phyloP scores from a whole-genome alignment of 2,329 filamentous ascomycete genomes.

The Trichoderma pleuroti region DNA sequence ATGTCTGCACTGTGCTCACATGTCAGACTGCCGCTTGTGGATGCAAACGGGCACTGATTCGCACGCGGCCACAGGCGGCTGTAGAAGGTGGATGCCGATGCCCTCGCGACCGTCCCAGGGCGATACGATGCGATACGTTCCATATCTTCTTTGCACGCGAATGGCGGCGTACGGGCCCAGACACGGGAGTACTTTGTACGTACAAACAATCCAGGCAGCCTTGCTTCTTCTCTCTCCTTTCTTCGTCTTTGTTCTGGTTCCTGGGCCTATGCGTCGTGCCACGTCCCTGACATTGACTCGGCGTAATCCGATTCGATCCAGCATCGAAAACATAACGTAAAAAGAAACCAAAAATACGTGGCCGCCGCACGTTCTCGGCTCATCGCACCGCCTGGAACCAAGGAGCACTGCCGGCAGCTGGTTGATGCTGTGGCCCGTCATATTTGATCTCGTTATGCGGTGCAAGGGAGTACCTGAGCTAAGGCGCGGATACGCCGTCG shows the following conservation, averaged over 20 bases:
- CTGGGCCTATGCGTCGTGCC: background rate
- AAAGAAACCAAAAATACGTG: conserved; percentile 11
- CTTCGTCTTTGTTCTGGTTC: background rate
- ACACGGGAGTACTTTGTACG: background rate
- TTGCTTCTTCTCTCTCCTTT: background rate
- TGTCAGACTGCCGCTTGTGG: conserved; percentile 16
- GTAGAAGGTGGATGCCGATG: background rate
- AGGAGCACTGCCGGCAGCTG: conserved; percentile 8
- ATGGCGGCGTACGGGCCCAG: background rate
- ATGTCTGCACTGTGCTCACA: conserved; percentile 13
- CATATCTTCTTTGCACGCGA: background rate
- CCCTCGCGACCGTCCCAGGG: background rate
- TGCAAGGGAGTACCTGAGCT: background rate
- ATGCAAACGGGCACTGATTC: background rate
- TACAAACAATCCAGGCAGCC: conserved; percentile 3
- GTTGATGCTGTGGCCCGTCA: background rate
- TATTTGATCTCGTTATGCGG: background rate
- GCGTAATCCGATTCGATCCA: conserved; percentile 17
- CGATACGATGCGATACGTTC: background rate
- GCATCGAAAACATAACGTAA: conserved; percentile 4
- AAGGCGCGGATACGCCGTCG: background rate
- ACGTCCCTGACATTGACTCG: conserved; percentile 7
- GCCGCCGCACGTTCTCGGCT: conserved; percentile 1
- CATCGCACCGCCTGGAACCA: background rate
- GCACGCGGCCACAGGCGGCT: background rate